These are phyloP conservation scores for Phialemonium atrogriseum DNA, from an alignment of 2,329 filamentous ascomycete species.

Conservation along the genomic window DNA sequence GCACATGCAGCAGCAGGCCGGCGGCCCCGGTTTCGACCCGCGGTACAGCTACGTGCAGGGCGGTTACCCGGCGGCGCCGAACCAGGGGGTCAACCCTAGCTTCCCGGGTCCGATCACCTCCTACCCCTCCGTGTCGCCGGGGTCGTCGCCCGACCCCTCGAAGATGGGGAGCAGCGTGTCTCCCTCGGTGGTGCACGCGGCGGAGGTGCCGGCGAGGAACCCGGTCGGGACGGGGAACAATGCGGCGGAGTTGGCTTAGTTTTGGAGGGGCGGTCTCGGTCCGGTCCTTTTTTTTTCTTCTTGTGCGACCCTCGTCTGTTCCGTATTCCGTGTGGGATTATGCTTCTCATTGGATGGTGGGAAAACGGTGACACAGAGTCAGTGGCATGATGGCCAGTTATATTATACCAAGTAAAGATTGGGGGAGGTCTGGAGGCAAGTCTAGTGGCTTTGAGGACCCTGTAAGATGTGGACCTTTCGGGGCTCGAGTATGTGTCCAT, in stretches of 20 bases:
- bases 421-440: too few relatives aligned
- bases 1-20: neutral
- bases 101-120: neutral
- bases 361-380: too few relatives aligned
- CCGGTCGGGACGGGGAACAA: neutral
- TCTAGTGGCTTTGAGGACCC: too few relatives aligned
- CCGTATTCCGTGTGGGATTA: too few relatives aligned
- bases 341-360: too few relatives aligned
- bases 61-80: neutral
- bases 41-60: slow-evolving; percentile 2
- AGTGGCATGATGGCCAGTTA: too few relatives aligned
- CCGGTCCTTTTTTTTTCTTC: too few relatives aligned
- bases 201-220: slow-evolving; percentile 1
- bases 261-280: too few relatives aligned
- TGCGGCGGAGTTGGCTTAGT: slow-evolving; percentile 1
- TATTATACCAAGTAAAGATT: too few relatives aligned
- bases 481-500: too few relatives aligned
- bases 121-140: neutral
- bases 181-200: neutral
- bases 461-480: too few relatives aligned
- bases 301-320: too few relatives aligned
- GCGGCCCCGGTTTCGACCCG: neutral
- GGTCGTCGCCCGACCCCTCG: neutral
- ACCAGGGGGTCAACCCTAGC: neutral
- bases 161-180: neutral